Conservation (phyloP, 2,329 filamentous ascomycete species). For the Pseudohalonectria lignicola region DNA sequence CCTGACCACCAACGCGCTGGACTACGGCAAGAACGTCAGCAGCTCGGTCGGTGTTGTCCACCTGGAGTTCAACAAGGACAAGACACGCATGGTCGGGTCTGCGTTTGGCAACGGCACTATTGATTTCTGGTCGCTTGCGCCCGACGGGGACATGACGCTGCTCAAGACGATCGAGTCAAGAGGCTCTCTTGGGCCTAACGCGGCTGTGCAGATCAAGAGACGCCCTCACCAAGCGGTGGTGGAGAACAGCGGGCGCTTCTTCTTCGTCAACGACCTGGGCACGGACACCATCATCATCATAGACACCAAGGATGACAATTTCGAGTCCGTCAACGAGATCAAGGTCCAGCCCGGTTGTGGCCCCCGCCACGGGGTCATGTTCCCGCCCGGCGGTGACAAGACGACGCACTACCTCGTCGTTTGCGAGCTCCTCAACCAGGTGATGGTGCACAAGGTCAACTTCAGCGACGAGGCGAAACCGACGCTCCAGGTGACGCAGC, state of each 20-base stretch:
- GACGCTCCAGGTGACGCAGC: constrained; percentile 22
- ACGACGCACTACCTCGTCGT: constrained; percentile 34
- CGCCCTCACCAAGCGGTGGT: constrained; percentile 36
- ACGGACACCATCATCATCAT: constrained; percentile 33
- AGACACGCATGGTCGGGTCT: constrained; percentile 31
- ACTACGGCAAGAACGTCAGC: constrained; percentile 15
- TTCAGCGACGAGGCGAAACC: constrained; percentile 25
- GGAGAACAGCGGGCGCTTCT: constrained; percentile 37
- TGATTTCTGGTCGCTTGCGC: constrained; percentile 32
- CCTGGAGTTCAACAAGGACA: constrained; percentile 32
- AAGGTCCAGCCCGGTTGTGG: constrained; percentile 27
- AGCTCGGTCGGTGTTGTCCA: constrained; percentile 33
- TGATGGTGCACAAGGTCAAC: constrained; percentile 28
- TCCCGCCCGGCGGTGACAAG: constrained; percentile 17
- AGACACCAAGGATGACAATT: constrained; percentile 28
- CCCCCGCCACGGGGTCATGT: constrained; percentile 39
- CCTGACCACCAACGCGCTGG: constrained; percentile 16
- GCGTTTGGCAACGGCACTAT: constrained; percentile 28
- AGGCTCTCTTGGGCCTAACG: constrained; percentile 20
- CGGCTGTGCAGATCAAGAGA: constrained; percentile 17
- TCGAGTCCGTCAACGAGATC: constrained; percentile 22
- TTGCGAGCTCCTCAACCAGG: constrained; percentile 32
- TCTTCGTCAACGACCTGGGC: constrained; percentile 36
- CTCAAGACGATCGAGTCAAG: constrained; percentile 18
- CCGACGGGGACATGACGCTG: constrained; percentile 21